These are phyloP conservation scores for Sphagnum contortum DNA, from an alignment of 225 moss, liverwort and hornwort genomes.

Conservation along the genomic window DNA sequence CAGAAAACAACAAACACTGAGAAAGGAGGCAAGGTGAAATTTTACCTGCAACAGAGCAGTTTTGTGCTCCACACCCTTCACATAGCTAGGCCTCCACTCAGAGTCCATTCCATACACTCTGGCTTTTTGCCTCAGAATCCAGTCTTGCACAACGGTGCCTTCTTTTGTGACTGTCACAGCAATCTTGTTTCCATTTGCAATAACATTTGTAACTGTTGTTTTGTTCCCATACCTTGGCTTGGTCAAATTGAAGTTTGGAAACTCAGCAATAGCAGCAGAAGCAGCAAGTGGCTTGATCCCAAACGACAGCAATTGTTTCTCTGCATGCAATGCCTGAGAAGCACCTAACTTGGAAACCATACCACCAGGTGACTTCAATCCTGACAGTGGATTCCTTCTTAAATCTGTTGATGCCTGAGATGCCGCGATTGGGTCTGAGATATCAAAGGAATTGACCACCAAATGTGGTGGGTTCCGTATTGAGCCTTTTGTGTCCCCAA, in stretches of 20 bases:
- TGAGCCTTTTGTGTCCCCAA: not conserved
- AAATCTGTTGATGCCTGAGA: too few relatives aligned
- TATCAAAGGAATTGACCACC: too few relatives aligned
- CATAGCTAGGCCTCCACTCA: conserved; percentile 72
- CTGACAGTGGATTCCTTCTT: not conserved
- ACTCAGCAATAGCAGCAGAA: too few relatives aligned
- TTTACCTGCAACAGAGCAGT: conserved; percentile 62
- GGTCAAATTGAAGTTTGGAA: too few relatives aligned
- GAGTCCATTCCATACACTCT: conserved; percentile 64
- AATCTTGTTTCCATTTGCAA: conserved; percentile 27
- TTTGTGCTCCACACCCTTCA: conserved; percentile 59
- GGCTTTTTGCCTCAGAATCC: conserved; percentile 55
- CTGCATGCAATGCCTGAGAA: too few relatives aligned
- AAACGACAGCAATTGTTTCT: too few relatives aligned
- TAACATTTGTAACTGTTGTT: conserved; percentile 22
- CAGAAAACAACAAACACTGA: not conserved
- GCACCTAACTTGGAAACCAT: too few relatives aligned
- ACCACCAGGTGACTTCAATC: not conserved
- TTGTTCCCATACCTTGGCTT: conserved; percentile 1
- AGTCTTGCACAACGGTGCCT: conserved; percentile 51
- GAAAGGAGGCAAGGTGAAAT: not conserved
- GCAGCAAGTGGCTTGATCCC: too few relatives aligned
- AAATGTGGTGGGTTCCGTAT: not conserved
- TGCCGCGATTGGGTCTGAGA: too few relatives aligned
- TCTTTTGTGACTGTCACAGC: conserved; percentile 65